Evolutionary conservation across 768 basidiomycete species (phyloP), one percentile per base, ranked within the genome.

Genomic region (Mrakia blollopis): DNA sequence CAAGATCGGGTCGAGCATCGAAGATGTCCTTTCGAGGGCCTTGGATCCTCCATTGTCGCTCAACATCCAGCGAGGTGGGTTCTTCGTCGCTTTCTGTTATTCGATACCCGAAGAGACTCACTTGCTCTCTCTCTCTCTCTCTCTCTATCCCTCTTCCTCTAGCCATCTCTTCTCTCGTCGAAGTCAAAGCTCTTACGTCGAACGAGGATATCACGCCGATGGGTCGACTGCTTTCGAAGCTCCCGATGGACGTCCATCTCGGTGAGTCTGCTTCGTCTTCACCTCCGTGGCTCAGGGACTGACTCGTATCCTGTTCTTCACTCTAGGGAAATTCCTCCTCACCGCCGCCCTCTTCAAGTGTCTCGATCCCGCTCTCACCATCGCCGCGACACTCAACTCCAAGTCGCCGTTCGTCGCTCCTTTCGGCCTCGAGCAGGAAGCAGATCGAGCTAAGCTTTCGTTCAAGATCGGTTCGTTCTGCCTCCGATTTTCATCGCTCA

Each of bases 201-300:
- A 85, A 86, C 1, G 93, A 99, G 83, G 94, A 96, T 25, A 95
- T 99, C 78, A 98, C 96, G 1, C 91, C 94, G 0, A 91, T 98
- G 89, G 96, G 96, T 57, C 87, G 90, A 73, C 85, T 96, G 32
- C 86, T 99, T 57, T 93, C 92, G 85, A 92, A 92, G 82, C 86
- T 99, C 54, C 96, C 96, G 0, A 92, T 94, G 65, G 96, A 99
- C 81, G 95, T 98, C 23, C 93, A 98, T 82, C 88, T 97, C 5
- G 95, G 94, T 54, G 28, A 73, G 78, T 57, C 18, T 47, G 18
- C 30, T 6, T 18, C n/a, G 39, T 63, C 50, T 32, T 25, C 32
- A 39, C 71, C 13, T 21, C 30, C 3, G 23, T 2, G 18, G 21
- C 4, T 23, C 21, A 25, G 8, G 5, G 0, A 9, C 41, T 67